These are phyloP conservation scores for Cladosporium sp. DNA, from an alignment of 2,329 filamentous ascomycete genomes.

Conservation along the genomic window DNA sequence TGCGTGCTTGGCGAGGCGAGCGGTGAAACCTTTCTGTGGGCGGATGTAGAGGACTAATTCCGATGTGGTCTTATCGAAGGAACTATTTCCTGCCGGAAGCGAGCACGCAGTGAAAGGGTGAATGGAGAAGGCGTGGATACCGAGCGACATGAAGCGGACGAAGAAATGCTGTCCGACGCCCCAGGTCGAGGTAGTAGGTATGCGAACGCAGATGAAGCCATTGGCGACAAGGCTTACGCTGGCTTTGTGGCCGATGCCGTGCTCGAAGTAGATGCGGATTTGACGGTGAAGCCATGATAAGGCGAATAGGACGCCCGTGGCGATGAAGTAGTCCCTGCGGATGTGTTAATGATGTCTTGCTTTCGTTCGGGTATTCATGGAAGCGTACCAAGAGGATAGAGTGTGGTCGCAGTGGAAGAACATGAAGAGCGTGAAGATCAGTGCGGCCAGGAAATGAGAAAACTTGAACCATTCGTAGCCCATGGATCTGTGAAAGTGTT, in stretches of 20 bases:
- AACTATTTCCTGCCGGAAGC: conserved; percentile 34
- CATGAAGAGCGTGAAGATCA: conserved; percentile 59
- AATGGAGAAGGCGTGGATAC: conserved; percentile 46
- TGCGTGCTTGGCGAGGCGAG: conserved; percentile 45
- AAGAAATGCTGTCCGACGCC: conserved; percentile 57
- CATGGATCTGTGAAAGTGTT: conserved; percentile 43
- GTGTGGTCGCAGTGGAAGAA: conserved; percentile 61
- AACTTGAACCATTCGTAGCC: conserved; percentile 64
- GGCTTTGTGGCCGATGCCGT: conserved; percentile 50
- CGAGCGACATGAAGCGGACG: conserved; percentile 52
- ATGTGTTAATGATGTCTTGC: conserved; percentile 35
- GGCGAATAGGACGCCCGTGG: conserved; percentile 54
- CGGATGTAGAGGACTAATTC: conserved; percentile 58
- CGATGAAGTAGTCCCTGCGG: conserved; percentile 58
- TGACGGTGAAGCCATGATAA: conserved; percentile 49
- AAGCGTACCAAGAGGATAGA: conserved; percentile 51
- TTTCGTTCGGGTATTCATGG: not conserved
- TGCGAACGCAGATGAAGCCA: conserved; percentile 44
- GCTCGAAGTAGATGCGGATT: conserved; percentile 50
- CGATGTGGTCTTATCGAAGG: conserved; percentile 26
- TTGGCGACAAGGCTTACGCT: conserved; percentile 43
- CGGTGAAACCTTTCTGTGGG: conserved; percentile 53
- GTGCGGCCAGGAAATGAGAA: conserved; percentile 54
- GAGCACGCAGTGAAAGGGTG: conserved; percentile 61
- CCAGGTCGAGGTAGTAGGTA: conserved; percentile 51